Evolutionary conservation across 257 asterid species (phyloP), one percentile per base, ranked within the genome.

Genomic region (Nicotiana attenuata): DNA sequence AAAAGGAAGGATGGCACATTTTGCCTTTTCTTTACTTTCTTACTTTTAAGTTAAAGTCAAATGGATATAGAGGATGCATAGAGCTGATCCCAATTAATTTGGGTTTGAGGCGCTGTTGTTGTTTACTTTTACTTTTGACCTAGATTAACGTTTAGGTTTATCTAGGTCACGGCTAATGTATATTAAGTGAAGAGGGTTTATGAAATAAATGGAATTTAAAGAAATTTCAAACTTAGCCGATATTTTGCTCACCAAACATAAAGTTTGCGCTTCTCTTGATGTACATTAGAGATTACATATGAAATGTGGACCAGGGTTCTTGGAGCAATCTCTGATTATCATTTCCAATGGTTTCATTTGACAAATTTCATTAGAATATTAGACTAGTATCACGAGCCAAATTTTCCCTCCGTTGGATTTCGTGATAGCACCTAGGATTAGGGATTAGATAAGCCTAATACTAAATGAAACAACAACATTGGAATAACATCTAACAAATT

Each of bases 131-230:
- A 50, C 80, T 75, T 24, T 75, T 55, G 63, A 75, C 80, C 45
- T 75, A 50, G 80, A 50, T 33, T 75, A 50, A 75, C 80, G 8
- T 7, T 64, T 22, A 14, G 26, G 45, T 75, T 71, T 50, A 50
- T 75, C 80, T 73, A 75, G 45, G 78, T 71, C 60, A 13, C 80
- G 63, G 63, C 41, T 47, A 47, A 47, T 75, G 80, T 75, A 71
- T 75, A 50, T 24, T 47, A 75, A 24, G 80, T 3, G 45, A 24
- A 22, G 80, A 75, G 80, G 79, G 63, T 20, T 24, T 13, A 45
- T 20, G 17, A 22, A 61, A 61, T 11, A 22, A 61, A 61, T 61
- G 33, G 6, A 71, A 45, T 13, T 41, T 20, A 22, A 13, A 41
- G 35, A 45, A 71, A 11, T 11, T 41, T 3, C 59, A 11, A 71